phyloP scores from a whole-genome alignment of 169 alveolate genomes.

The Plasmodium blacklocki region DNA sequence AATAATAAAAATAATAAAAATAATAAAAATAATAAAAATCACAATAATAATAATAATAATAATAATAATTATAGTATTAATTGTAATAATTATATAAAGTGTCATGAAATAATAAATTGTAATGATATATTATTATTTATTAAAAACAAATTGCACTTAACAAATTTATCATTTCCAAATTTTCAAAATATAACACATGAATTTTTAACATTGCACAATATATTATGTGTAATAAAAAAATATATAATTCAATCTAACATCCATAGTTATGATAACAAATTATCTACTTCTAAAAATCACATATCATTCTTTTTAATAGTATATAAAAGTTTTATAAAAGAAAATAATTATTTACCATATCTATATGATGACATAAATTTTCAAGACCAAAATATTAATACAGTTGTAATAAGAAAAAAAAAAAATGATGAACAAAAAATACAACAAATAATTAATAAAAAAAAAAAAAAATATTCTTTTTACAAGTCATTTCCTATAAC shows the following conservation, averaged over 20 bases:
- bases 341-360: slow-evolving; percentile 22
- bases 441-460: slow-evolving; percentile 9
- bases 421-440: slow-evolving; percentile 7
- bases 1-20: too few relatives aligned
- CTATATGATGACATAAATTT: slow-evolving; percentile 4
- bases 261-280: too few relatives aligned
- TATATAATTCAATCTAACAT: too few relatives aligned
- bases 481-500: slow-evolving; percentile 11
- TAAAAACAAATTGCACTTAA: slow-evolving; percentile 17
- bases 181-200: too few relatives aligned
- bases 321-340: slow-evolving; percentile 58
- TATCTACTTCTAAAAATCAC: not conserved
- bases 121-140: not conserved
- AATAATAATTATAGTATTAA: too few relatives aligned
- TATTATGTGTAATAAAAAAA: too few relatives aligned
- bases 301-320: slow-evolving; percentile 25
- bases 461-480: slow-evolving; percentile 40
- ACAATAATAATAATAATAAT: too few relatives aligned
- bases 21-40: too few relatives aligned
- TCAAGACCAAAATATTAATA: not conserved
- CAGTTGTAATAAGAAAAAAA: slow-evolving; percentile 23
- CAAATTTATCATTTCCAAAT: not conserved
- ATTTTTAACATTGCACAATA: too few relatives aligned
- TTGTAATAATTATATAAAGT: too few relatives aligned
- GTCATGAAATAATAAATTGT: too few relatives aligned